Base-by-base conservation (phyloP, 2,329 filamentous ascomycete genomes). In the Fusarium foetens region DNA sequence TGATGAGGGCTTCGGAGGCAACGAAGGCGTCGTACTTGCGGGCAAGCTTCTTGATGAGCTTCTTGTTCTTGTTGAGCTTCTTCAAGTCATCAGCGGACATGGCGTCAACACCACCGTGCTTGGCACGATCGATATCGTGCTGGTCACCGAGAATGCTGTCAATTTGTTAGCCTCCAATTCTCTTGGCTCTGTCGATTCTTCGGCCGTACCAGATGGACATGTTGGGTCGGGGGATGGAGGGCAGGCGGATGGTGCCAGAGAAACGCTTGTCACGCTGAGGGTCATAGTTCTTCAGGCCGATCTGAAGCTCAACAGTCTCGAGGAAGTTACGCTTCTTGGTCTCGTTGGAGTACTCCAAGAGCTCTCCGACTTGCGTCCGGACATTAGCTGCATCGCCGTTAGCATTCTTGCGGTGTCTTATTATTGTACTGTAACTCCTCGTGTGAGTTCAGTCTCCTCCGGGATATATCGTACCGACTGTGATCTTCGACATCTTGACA, bases 31-130 rank as follows among this genome's bases (percentile, higher is more conserved):
- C 96, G 92, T 99, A 98, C 91, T 99, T 99, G 92, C 95, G 94
- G 76, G 96, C 96, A 78, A 99, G 93, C 93, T 99, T 99, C 94
- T 99, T 99, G 92, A 99, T 98, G 83, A 98, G 92, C 93, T 99
- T 99, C 94, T 99, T 98, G 94, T 99, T 99, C 94, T 99, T 99
- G 93, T 99, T 99, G 80, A 99, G 94, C 93, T 99, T 99, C 94
- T 99, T 99, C 88, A 99, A 88, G 87, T 99, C 96, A 82, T 99
- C 96, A 78, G 94, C 87, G 82, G 94, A 97, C 96, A 98, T 98
- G 88, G 95, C 94, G 84, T 99, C 96, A 80, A 98, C 91, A 85
- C 94, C 95, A 83, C 94, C 93, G 90, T 99, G 96, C 92, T 99
- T 99, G 84, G 96, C 95, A 91, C 96, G 95, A 86, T 99, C 96